Evolutionary conservation across 2,329 filamentous ascomycete species (phyloP).

Genomic region (Fusarium algeriense): DNA sequence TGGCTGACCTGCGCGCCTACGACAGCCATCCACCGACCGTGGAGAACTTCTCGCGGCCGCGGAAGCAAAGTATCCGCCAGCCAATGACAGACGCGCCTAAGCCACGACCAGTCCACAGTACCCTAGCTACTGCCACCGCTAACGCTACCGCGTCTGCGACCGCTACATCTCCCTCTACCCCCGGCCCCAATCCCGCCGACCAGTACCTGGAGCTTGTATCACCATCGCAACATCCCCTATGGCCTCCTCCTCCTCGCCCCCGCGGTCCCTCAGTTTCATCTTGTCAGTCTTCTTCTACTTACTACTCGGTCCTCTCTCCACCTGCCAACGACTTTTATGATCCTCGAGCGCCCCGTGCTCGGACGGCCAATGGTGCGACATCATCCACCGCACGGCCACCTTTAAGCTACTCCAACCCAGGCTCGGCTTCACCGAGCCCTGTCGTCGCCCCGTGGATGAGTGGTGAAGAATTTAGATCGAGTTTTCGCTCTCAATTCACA

Average conservation of each 20-base stretch:
- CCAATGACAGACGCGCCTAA: conserved; percentile 52
- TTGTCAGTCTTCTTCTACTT: conserved; percentile 59
- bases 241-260: conserved; percentile 56
- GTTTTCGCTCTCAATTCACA: conserved; percentile 68
- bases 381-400: conserved; percentile 47
- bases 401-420: conserved; percentile 50
- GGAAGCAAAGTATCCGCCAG: conserved; percentile 65
- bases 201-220: conserved; percentile 49
- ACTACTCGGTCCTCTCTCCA: conserved; percentile 55
- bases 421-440: conserved; percentile 53
- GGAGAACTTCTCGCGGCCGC: conserved; percentile 71
- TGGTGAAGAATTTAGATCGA: conserved; percentile 66
- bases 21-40: conserved; percentile 57
- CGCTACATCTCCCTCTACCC: conserved; percentile 23
- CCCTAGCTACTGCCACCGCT: conserved; percentile 27
- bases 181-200: conserved; percentile 48
- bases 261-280: conserved; percentile 63
- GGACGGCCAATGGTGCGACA: conserved; percentile 45
- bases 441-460: conserved; percentile 61
- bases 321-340: conserved; percentile 58
- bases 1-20: conserved; percentile 52
- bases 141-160: not conserved
- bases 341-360: conserved; percentile 46
- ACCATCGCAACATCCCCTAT: conserved; percentile 50
- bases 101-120: conserved; percentile 43